phyloP scores from a whole-genome alignment of 805 yeast species.

The Starmerella kuoi region DNA sequence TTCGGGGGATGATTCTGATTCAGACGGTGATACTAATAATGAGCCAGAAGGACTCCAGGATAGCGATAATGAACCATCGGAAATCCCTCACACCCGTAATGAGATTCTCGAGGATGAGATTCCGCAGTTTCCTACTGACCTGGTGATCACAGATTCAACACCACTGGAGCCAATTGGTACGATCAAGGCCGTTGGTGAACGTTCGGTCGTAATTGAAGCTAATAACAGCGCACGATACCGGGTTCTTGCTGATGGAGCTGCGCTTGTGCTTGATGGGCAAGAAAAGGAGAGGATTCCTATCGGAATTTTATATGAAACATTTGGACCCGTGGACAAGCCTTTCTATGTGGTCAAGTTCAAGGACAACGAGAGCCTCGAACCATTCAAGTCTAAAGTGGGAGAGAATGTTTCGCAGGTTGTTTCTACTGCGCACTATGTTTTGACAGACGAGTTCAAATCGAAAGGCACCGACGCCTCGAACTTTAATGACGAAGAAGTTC shows the following conservation, averaged over 20 bases:
- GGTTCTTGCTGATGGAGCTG: conserved; percentile 63
- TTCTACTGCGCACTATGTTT: conserved; percentile 63
- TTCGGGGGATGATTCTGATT: conserved; percentile 20
- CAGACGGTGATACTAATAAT: conserved; percentile 22
- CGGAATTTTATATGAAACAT: conserved; percentile 76
- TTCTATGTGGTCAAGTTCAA: conserved; percentile 63
- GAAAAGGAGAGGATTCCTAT: conserved; percentile 43
- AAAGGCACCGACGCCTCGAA: conserved; percentile 95
- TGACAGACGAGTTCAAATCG: conserved; percentile 57
- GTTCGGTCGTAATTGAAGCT: conserved; percentile 60
- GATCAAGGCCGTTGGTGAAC: conserved; percentile 56
- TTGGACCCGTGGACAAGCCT: conserved; percentile 78
- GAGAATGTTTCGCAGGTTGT: conserved; percentile 61
- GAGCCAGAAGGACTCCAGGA: conserved; percentile 18
- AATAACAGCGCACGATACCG: conserved; percentile 69
- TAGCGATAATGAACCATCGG: conserved; percentile 15
- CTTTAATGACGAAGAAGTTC: conserved; percentile 85
- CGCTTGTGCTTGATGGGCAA: conserved; percentile 40
- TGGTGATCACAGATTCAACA: conserved; percentile 44
- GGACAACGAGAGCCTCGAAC: conserved; percentile 37
- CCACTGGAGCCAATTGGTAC: conserved; percentile 63
- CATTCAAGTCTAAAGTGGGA: conserved; percentile 41
- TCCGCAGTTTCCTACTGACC: conserved; percentile 55
- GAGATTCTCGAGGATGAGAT: conserved; percentile 61
- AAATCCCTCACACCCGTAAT: conserved; percentile 65